Conservation (phyloP, 345 rosid species). For the Brassica cretica region DNA sequence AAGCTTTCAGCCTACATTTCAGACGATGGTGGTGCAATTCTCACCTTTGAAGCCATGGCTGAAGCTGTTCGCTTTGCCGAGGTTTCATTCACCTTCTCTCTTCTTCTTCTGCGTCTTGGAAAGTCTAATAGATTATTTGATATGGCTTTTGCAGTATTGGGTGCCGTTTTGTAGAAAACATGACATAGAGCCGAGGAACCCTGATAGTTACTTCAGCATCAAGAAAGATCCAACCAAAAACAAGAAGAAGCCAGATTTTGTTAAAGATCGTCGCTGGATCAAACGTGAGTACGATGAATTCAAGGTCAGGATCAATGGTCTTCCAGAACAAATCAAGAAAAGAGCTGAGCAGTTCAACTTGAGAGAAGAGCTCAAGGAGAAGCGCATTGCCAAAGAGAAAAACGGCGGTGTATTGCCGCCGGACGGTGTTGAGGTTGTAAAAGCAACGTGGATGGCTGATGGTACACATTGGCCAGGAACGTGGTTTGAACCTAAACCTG, state of each 20-base stretch:
- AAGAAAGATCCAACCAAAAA: conserved; percentile 79
- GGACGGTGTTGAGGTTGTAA: conserved; percentile 47
- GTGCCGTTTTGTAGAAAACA: conserved; percentile 98
- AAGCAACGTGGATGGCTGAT: conserved; percentile 98
- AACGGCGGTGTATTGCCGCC: conserved; percentile 55
- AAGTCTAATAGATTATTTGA: background rate
- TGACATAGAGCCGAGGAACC: conserved; percentile 85
- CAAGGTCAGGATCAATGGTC: conserved; percentile 88
- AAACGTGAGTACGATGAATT: conserved; percentile 95
- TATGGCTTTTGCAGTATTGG: conserved; percentile 53
- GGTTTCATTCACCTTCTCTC: conserved; percentile 29
- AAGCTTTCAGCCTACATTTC: conserved; percentile 76
- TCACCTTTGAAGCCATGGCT: conserved; percentile 98
- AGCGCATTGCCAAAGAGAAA: conserved; percentile 52
- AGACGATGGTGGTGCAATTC: conserved; percentile 86
- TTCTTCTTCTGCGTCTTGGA: background rate
- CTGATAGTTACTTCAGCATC: conserved; percentile 76
- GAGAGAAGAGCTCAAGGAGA: conserved; percentile 65
- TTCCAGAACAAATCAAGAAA: conserved; percentile 71
- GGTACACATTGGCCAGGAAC: conserved; percentile 99
- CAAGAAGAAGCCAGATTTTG: conserved; percentile 85
- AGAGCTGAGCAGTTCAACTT: conserved; percentile 63
- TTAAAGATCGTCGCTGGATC: conserved; percentile 92
- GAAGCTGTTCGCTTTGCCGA: conserved; percentile 85
- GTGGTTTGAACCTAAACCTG: conserved; percentile 61